Percentiles rank a stretch among this genome's conserved stretches.
These are phyloP conservation scores for Emmonsia crescens DNA, from an alignment of 2,329 filamentous ascomycete genomes.

Conservation along the genomic window DNA sequence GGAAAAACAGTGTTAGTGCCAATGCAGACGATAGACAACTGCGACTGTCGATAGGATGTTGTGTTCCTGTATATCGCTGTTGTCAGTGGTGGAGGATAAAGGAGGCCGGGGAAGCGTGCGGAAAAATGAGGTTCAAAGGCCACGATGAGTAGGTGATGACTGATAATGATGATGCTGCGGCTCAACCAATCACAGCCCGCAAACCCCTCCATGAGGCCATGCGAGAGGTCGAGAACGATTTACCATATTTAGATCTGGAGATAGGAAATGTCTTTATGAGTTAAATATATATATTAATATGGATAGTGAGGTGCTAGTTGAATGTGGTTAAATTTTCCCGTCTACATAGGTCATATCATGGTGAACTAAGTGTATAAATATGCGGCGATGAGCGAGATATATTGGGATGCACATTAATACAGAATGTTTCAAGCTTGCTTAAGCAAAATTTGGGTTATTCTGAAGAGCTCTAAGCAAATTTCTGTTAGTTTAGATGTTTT, in stretches of 20 bases:
- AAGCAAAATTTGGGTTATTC: no score
- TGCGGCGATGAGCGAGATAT: no score
- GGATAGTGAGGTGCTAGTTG: not conserved
- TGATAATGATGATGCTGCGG: not conserved
- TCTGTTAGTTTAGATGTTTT: no score
- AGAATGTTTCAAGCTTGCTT: no score
- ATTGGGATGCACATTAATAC: no score
- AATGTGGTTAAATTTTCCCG: no score
- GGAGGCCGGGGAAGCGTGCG: not conserved
- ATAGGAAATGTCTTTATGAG: not conserved
- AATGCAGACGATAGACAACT: not conserved
- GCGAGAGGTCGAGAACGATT: constrained; percentile 21
- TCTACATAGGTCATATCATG: no score
- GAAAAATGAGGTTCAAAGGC: not conserved
- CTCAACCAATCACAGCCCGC: constrained; percentile 25
- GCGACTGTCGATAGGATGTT: not conserved
- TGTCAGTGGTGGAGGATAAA: not conserved
- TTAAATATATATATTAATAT: not conserved
- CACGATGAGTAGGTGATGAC: not conserved
- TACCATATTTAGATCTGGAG: not conserved
- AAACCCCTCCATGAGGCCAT: constrained; percentile 28
- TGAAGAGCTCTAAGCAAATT: no score
- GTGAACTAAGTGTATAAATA: no score
- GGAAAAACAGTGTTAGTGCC: not conserved
- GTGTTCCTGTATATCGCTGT: not conserved